Conservation (phyloP, 768 basidiomycete species). For the Agaricus blazei region DNA sequence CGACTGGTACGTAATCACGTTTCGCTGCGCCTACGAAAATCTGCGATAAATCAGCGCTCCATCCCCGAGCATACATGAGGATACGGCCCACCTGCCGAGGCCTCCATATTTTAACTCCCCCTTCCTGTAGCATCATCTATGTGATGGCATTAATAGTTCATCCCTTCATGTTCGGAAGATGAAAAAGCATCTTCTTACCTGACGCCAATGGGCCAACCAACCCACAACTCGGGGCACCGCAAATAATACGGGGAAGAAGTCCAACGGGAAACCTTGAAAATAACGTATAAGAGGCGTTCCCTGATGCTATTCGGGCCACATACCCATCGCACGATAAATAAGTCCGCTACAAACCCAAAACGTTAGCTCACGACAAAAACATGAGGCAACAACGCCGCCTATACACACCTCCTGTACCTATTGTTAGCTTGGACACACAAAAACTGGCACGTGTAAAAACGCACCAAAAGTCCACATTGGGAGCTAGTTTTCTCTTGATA, state of each 20-base stretch:
- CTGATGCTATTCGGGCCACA: constrained; percentile 8
- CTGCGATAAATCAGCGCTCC: constrained; percentile 26
- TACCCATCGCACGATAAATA: constrained; percentile 91
- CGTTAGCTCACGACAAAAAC: background rate
- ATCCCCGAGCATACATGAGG: constrained; percentile 5
- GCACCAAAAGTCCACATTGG: constrained; percentile 91
- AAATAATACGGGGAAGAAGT: constrained; percentile 93
- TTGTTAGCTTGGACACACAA: constrained; percentile 9
- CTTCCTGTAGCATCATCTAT: constrained; percentile 87
- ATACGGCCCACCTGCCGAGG: constrained; percentile 61
- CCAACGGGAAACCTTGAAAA: constrained; percentile 77
- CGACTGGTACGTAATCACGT: constrained; percentile 69
- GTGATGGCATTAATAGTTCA: constrained; percentile 1
- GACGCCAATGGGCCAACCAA: constrained; percentile 91
- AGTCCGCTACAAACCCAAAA: constrained; percentile 49
- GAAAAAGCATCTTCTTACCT: constrained; percentile 35
- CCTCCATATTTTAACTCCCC: constrained; percentile 92
- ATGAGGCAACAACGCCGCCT: background rate
- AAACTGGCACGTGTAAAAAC: constrained; percentile 17
- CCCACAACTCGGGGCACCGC: constrained; percentile 90
- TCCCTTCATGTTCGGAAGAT: background rate
- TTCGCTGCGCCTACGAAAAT: constrained; percentile 74
- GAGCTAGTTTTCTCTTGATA: constrained; percentile 71
- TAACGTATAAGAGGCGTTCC: background rate
- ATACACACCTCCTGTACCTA: constrained; percentile 43